Evolutionary conservation across 371 early-diverging fungal species (phyloP), one percentile per base, ranked within the genome.

Genomic region (Mucor velutinosus): DNA sequence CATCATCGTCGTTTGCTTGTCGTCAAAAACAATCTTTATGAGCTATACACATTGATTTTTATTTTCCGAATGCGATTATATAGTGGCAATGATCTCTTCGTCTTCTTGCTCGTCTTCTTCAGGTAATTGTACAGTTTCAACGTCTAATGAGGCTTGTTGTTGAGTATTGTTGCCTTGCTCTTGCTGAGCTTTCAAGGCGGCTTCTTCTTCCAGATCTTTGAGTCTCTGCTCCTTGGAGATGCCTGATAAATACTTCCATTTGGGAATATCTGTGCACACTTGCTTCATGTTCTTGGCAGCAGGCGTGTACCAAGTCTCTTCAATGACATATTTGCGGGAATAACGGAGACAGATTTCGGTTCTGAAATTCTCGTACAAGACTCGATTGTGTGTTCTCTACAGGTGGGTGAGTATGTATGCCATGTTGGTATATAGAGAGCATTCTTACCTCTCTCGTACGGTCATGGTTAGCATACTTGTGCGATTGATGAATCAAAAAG

Each of bases 341-440:
- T 90, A 90, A 35, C 90, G 82, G 56, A 87, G 75, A 66, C 90
- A 90, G 2, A 84, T 58, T 64, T 90, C 90, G 61, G 87, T 89
- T 66, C 90, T 77, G 76, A 87, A 90, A n/a, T 85, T 81, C 19
- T 80, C 75, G 58, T 90, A 90, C 33, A 90, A 60, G 17, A 84
- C 78, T 25, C 84, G 83, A 65, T 90, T 90, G 70, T 86, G 83
- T 39, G 79, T 78, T 58, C 90, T 86, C 87, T 89, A 37, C 57
- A 47, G 21, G 4, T 21, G 6, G 23, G 0, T 21, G 23, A 47
- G 21, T 6, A 11, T 37, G 21, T 15, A 27, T 7, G 33, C 33
- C 33, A 33, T 33, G 33, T 11, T 49, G 23, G 8, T n/a, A 3
- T 21, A 49, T 23, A 7, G 1, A 4, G 23, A 1, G 11, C 8